These are phyloP conservation scores for Calonectria pseudoturangicola DNA, from an alignment of 2,329 filamentous ascomycete genomes.

Conservation along the genomic window DNA sequence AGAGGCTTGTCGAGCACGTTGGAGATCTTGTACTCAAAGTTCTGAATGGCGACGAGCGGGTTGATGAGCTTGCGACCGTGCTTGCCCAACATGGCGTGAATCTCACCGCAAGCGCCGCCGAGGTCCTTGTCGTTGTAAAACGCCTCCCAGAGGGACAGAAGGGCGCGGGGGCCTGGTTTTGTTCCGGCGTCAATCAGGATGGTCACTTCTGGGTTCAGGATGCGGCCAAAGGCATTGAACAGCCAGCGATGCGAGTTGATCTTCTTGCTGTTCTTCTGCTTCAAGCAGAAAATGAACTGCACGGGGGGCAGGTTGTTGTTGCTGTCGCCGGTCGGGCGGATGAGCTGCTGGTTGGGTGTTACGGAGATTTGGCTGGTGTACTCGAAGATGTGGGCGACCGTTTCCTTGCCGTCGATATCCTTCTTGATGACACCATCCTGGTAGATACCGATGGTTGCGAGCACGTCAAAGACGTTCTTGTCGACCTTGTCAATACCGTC, in stretches of 20 bases:
- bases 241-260: conserved; percentile 55
- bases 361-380: conserved; percentile 54
- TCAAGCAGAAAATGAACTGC: conserved; percentile 53
- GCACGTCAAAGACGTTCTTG: conserved; percentile 53
- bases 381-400: conserved; percentile 52
- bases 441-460: conserved; percentile 51
- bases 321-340: conserved; percentile 48
- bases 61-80: conserved; percentile 49
- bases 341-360: conserved; percentile 52
- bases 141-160: conserved; percentile 51
- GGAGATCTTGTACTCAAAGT: conserved; percentile 53
- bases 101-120: conserved; percentile 52
- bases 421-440: conserved; percentile 54
- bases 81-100: conserved; percentile 53
- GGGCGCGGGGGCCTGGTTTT: conserved; percentile 49
- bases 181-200: conserved; percentile 53
- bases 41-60: conserved; percentile 52
- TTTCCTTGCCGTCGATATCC: conserved; percentile 53
- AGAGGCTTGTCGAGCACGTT: conserved; percentile 52
- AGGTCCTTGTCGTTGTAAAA: conserved; percentile 52
- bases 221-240: conserved; percentile 53
- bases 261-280: conserved; percentile 55
- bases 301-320: conserved; percentile 49
- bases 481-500: conserved; percentile 53
- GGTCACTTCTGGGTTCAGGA: conserved; percentile 52